Conservation (phyloP, 2,329 filamentous ascomycete genomes). For the Nemania sp. region DNA sequence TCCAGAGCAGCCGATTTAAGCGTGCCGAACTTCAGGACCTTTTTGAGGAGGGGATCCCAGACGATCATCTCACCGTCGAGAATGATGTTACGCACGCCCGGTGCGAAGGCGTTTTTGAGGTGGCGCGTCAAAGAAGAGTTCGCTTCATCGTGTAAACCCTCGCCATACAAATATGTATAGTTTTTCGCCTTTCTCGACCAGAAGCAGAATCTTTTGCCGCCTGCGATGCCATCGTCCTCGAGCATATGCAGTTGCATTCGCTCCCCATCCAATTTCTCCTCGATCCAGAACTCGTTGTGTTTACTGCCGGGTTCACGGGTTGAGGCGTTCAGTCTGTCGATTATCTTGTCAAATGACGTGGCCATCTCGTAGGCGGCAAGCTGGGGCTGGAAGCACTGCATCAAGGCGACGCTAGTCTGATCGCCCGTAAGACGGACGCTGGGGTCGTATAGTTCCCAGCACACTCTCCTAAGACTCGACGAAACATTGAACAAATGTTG, state of each 20-base stretch:
- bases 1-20: slow-evolving; percentile 87
- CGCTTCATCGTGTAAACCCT: slow-evolving; percentile 74
- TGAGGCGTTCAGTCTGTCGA: slow-evolving; percentile 58
- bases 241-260: slow-evolving; percentile 96
- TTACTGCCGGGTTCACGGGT: slow-evolving; percentile 63
- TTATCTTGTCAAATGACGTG: slow-evolving; percentile 76
- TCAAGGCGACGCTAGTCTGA: slow-evolving; percentile 74
- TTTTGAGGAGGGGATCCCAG: slow-evolving; percentile 87
- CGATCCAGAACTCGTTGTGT: slow-evolving; percentile 88
- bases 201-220: slow-evolving; percentile 78
- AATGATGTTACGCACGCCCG: slow-evolving; percentile 82
- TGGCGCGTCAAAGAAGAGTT: slow-evolving; percentile 80
- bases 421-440: slow-evolving; percentile 73
- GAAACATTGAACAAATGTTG: slow-evolving; percentile 85
- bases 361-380: slow-evolving; percentile 90
- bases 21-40: slow-evolving; percentile 86
- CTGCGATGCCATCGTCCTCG: slow-evolving; percentile 67
- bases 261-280: slow-evolving; percentile 97
- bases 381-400: slow-evolving; percentile 97
- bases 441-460: slow-evolving; percentile 87
- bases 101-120: slow-evolving; percentile 74
- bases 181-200: slow-evolving; percentile 97
- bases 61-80: slow-evolving; percentile 99
- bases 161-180: slow-evolving; percentile 92
- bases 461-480: slow-evolving; percentile 86